phyloP scores from a whole-genome alignment of 352 stramenopile species.

The Plasmopara viticola region DNA sequence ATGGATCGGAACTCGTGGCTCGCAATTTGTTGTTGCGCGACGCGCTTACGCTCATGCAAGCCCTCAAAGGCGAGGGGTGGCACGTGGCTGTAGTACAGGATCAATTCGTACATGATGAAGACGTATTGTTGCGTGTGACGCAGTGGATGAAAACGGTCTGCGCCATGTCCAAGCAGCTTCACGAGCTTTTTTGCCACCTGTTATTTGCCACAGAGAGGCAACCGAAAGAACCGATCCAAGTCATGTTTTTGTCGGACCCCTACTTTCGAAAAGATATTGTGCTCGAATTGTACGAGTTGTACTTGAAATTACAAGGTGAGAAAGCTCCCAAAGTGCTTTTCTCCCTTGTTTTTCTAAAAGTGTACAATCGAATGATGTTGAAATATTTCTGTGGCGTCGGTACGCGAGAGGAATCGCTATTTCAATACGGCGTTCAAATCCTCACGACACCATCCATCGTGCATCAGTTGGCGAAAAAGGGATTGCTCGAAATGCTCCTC shows the following conservation, averaged over 20 bases:
- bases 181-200: conserved; percentile 63
- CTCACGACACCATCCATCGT: conserved; percentile 90
- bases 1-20: conserved; percentile 64
- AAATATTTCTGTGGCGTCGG: conserved; percentile 89
- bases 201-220: conserved; percentile 38
- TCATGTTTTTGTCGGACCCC: conserved; percentile 91
- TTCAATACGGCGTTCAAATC: conserved; percentile 91
- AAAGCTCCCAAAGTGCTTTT: conserved; percentile 94
- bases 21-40: conserved; percentile 45
- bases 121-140: conserved; percentile 53
- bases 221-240: conserved; percentile 66
- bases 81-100: conserved; percentile 78
- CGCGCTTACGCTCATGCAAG: conserved; percentile 68
- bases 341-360: conserved; percentile 75
- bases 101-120: conserved; percentile 63
- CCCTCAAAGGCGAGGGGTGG: conserved; percentile 73
- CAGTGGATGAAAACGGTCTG: conserved; percentile 72
- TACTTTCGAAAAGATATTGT: conserved; percentile 93
- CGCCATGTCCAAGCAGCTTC: conserved; percentile 49
- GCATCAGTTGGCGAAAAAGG: conserved; percentile 44
- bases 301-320: conserved; percentile 92
- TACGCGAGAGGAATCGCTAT: conserved; percentile 85
- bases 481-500: conserved; percentile 67
- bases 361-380: conserved; percentile 81
- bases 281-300: conserved; percentile 89